These are phyloP conservation scores for Pezicula rhizophila DNA, from an alignment of 2,329 filamentous ascomycete genomes.

Conservation along the genomic window DNA sequence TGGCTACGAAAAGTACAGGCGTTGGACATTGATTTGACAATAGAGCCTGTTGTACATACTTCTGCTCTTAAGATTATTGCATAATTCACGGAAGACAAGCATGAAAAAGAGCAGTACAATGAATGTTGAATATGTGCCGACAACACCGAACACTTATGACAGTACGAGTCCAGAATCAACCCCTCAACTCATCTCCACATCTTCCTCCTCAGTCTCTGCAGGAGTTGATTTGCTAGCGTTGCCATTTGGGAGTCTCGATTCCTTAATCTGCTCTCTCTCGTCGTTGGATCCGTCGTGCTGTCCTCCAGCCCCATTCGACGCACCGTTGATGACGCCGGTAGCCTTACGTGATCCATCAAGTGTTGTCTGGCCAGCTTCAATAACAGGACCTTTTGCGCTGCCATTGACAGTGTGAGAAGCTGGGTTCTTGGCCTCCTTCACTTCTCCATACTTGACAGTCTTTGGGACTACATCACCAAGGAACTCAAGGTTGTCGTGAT, in stretches of 20 bases:
- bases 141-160: too few relatives aligned
- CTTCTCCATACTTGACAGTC: conserved; percentile 73
- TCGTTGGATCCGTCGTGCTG: conserved; percentile 13
- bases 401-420: conserved; percentile 30
- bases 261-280: conserved; percentile 8
- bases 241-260: too few relatives aligned
- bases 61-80: too few relatives aligned
- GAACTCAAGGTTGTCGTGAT: conserved; percentile 92
- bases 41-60: too few relatives aligned
- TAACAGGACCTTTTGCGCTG: conserved; percentile 11
- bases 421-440: conserved; percentile 59
- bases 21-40: too few relatives aligned
- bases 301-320: conserved; percentile 6
- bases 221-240: too few relatives aligned
- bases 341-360: conserved; percentile 19
- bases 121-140: too few relatives aligned
- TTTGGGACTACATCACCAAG: conserved; percentile 85
- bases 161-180: too few relatives aligned
- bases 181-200: conserved; percentile 25
- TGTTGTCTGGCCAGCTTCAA: conserved; percentile 24
- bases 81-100: too few relatives aligned
- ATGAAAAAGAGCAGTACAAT: too few relatives aligned
- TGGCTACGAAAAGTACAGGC: too few relatives aligned
- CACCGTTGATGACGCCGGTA: neutral
- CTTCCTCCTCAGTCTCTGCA: conserved; percentile 8